Evolutionary conservation across 495 filamentous ascomycete species (phyloP).

Genomic region (Xylaria scruposa): DNA sequence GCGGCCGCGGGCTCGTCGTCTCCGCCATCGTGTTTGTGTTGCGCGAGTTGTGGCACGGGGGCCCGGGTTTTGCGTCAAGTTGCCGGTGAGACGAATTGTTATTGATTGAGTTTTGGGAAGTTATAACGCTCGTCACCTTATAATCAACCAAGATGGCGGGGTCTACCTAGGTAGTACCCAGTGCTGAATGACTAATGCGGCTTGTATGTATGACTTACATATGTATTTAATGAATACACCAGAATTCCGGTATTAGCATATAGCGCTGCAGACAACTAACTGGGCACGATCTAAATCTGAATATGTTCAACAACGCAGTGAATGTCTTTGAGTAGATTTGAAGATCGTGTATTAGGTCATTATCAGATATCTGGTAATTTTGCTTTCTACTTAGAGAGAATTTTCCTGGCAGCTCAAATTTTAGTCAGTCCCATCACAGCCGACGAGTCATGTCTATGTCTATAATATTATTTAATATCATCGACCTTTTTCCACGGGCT

Average conservation of each 20-base stretch:
- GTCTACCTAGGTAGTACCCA: neutral
- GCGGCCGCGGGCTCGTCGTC: constrained; percentile 51
- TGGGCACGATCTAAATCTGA: neutral
- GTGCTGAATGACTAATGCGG: too few species aligned
- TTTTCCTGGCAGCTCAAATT: neutral
- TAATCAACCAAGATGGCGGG: neutral
- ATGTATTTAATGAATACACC: neutral
- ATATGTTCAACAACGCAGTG: neutral
- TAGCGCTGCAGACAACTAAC: neutral
- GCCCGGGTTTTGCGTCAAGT: neutral
- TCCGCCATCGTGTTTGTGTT: constrained; percentile 14
- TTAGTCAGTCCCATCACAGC: neutral
- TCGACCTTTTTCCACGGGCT: neutral
- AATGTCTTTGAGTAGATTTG: neutral
- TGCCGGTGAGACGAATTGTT: neutral
- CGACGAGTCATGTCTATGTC: neutral
- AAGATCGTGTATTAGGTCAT: neutral
- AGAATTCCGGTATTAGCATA: neutral
- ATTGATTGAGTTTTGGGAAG: neutral
- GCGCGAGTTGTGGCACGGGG: neutral
- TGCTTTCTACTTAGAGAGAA: neutral
- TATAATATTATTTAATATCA: neutral
- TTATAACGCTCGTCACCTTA: neutral
- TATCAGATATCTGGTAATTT: too few species aligned
- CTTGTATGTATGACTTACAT: too few species aligned